These are phyloP conservation scores for Bondarzewia mesenterica DNA, from an alignment of 1,284 basidiomycete species.

Conservation along the genomic window DNA sequence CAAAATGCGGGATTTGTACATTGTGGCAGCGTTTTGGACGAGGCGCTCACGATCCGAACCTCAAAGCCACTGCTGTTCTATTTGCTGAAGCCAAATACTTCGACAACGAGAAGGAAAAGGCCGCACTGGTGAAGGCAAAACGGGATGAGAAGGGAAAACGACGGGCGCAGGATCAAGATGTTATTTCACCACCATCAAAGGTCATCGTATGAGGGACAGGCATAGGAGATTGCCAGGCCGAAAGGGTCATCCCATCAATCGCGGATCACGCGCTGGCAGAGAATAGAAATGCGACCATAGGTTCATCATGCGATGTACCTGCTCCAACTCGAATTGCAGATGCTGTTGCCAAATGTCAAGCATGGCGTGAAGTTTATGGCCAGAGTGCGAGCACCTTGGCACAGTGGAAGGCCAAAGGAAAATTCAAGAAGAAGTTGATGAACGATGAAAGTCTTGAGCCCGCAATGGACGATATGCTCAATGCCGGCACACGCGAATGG, in stretches of 20 bases:
- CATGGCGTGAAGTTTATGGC: neutral
- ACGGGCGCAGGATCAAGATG: neutral
- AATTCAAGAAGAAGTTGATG: neutral
- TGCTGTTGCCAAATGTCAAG: neutral
- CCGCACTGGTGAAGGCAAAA: neutral
- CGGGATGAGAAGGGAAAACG: neutral
- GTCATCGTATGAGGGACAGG: neutral
- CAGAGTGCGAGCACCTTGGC: neutral
- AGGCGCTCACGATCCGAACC: neutral
- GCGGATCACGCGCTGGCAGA: neutral
- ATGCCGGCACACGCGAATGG: neutral
- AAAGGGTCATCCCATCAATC: too few species aligned
- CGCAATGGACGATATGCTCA: neutral
- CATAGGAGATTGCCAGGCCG: neutral
- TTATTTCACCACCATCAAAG: neutral
- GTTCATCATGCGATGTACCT: neutral
- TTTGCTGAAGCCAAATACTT: neutral
- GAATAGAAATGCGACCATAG: neutral
- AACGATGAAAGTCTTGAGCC: too few species aligned
- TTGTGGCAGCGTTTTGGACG: slow-evolving; percentile 2
- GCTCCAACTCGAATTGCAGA: neutral
- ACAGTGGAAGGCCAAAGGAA: neutral
- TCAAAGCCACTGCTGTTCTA: neutral
- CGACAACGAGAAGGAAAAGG: neutral
- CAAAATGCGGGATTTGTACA: neutral